Evolutionary conservation across 2,329 filamentous ascomycete genomes (phyloP).

Genomic region (Penicillium janthinellum): DNA sequence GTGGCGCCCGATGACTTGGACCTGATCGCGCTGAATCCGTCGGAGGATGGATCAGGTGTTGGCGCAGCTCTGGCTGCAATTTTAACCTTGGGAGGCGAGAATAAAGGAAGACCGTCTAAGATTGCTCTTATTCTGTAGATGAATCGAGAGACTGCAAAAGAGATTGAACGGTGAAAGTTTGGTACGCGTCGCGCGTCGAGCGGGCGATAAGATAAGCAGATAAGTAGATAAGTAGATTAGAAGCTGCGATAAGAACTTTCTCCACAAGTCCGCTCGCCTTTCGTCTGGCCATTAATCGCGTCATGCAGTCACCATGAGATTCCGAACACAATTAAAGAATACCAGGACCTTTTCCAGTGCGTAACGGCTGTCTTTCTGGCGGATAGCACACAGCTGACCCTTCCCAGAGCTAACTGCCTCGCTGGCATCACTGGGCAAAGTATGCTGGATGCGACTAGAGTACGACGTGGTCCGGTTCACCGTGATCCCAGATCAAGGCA

Average conservation of each 20-base stretch:
- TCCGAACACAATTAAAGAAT: constrained; percentile 36
- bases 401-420: constrained; percentile 61
- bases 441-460: constrained; percentile 88
- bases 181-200: constrained; percentile 1
- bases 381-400: constrained; percentile 7
- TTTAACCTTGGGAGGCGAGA: constrained; percentile 41
- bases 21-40: constrained; percentile 76
- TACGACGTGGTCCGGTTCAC: constrained; percentile 89
- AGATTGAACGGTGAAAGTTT: not conserved
- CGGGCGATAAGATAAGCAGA: constrained; percentile 8
- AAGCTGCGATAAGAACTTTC: constrained; percentile 10
- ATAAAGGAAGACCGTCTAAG: not conserved
- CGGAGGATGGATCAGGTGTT: constrained; percentile 89
- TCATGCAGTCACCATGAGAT: constrained; percentile 33
- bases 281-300: not conserved
- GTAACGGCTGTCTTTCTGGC: not conserved
- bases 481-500: constrained; percentile 90
- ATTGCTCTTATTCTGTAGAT: not conserved
- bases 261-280: constrained; percentile 11
- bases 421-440: constrained; percentile 70
- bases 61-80: constrained; percentile 85
- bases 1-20: constrained; percentile 79
- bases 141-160: not conserved
- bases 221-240: not conserved
- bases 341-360: constrained; percentile 26